These are phyloP conservation scores for Colletotrichum camelliae DNA, from an alignment of 2,329 filamentous ascomycete genomes.

Conservation along the genomic window DNA sequence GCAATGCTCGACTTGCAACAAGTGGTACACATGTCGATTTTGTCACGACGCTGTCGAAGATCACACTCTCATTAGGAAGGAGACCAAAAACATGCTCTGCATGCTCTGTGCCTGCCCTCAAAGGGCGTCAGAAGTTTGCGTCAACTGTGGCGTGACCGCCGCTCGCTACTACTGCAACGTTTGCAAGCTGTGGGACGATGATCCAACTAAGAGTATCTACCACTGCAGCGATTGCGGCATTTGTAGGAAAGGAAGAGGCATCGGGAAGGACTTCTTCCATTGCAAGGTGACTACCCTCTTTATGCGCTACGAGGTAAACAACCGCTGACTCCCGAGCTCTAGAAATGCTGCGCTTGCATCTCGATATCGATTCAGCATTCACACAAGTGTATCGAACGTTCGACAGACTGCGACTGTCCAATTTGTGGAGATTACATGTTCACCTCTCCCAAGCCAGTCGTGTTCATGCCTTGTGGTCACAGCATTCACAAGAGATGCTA, in stretches of 20 bases:
- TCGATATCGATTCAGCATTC: constrained; percentile 83
- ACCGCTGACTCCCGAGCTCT: not conserved
- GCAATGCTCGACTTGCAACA: constrained; percentile 87
- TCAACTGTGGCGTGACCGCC: constrained; percentile 75
- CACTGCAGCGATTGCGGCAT: constrained; percentile 97
- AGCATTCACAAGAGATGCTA: constrained; percentile 94
- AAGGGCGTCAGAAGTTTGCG: constrained; percentile 78
- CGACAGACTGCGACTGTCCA: constrained; percentile 94
- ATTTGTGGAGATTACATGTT: constrained; percentile 98
- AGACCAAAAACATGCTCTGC: constrained; percentile 95
- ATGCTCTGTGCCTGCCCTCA: constrained; percentile 94
- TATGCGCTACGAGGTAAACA: not conserved
- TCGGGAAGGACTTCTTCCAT: constrained; percentile 97
- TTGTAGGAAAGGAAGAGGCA: constrained; percentile 85
- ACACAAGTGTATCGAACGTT: constrained; percentile 93
- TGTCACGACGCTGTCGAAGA: constrained; percentile 88
- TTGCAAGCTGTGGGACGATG: constrained; percentile 97
- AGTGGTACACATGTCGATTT: constrained; percentile 94
- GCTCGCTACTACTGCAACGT: constrained; percentile 93
- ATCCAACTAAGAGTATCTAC: constrained; percentile 89
- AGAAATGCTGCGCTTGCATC: constrained; percentile 94
- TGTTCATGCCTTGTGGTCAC: constrained; percentile 95
- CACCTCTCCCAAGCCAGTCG: constrained; percentile 84
- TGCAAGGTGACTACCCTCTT: constrained; percentile 76
- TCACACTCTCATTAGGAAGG: constrained; percentile 78